Conservation (phyloP, 495 filamentous ascomycete genomes). For the Aspergillus panamensis region DNA sequence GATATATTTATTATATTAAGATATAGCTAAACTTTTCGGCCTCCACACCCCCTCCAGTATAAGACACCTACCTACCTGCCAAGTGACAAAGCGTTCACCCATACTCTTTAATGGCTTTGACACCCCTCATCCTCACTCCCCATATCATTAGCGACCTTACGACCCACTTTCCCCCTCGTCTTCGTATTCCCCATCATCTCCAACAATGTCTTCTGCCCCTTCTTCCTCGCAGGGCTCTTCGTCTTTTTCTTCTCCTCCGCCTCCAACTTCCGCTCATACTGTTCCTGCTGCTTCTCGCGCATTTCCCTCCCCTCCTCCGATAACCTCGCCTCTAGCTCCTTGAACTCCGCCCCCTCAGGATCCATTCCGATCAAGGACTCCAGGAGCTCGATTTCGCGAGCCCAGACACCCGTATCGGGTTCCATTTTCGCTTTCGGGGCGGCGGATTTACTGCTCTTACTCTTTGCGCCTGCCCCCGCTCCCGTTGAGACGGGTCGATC, state of each 20-base stretch:
- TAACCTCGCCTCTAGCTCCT: conserved; percentile 56
- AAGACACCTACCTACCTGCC: no score
- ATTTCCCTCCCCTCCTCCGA: conserved; percentile 65
- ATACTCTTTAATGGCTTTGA: conserved; percentile 15
- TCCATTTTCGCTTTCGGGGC: conserved; percentile 32
- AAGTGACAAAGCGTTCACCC: background rate
- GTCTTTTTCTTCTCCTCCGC: conserved; percentile 55
- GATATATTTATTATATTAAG: background rate
- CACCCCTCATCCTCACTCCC: conserved; percentile 25
- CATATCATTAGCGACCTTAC: conserved; percentile 5
- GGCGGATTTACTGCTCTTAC: conserved; percentile 29
- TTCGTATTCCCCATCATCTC: conserved; percentile 36
- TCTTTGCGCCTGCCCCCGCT: conserved; percentile 6
- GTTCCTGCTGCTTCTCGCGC: conserved; percentile 68
- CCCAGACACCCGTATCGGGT: conserved; percentile 76
- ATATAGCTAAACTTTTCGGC: no score
- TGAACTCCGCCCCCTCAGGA: conserved; percentile 65
- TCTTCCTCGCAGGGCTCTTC: conserved; percentile 20
- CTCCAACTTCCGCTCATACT: conserved; percentile 66
- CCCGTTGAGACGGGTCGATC: conserved; percentile 43
- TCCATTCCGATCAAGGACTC: conserved; percentile 85
- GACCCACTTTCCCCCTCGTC: conserved; percentile 12
- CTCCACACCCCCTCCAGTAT: no score
- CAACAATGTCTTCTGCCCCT: conserved; percentile 42
- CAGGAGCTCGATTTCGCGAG: conserved; percentile 81